Base-by-base conservation (phyloP, 306 rosid genomes). In the Medicago arabica region DNA sequence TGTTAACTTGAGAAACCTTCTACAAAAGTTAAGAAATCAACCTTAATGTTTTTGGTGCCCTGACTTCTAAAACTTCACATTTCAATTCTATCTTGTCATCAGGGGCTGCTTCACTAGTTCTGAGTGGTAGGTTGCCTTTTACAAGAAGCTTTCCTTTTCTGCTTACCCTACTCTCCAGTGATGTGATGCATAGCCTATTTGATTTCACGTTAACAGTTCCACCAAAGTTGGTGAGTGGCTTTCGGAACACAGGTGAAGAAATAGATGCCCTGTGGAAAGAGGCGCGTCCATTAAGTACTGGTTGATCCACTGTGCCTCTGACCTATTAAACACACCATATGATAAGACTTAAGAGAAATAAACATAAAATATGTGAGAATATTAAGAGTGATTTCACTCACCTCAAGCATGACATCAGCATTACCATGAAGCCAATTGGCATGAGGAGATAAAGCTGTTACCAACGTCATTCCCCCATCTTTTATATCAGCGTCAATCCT, bases 391-490 rank as follows among this genome's bases (percentile, higher is more conserved):
- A 80, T 65, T 85, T 80, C 62, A 69, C 89, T 72, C 73, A 93
- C 98, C 91, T 91, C 90, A 78, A 93, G 93, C 92, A 87, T 84
- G 66, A 93, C 82, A 66, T 89, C 97, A 21, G 98, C 98, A 85
- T 87, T 91, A 51, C 98, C 98, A 64, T 93, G 89, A 82, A 93
- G 97, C 98, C 98, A 93, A 82, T 88, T 88, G 78, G 87, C 96
- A 88, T 93, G 86, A 60, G 98, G 97, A 78, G 97, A 93, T 79
- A 93, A 73, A 55, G 98, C 96, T 3, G 98, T 91, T 44, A 93
- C 82, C 92, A 93, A 81, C 82, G 85, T 85, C 98, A 93, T 93
- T 78, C 98, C 98, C 72, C 98, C 97, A 82, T 93, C 98, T 87
- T 93, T 91, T 83, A 93, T 89, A 86, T 91, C 98, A 6, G 97